Conservation (phyloP, 345 rosid genomes). For the Eucalyptus albens region DNA sequence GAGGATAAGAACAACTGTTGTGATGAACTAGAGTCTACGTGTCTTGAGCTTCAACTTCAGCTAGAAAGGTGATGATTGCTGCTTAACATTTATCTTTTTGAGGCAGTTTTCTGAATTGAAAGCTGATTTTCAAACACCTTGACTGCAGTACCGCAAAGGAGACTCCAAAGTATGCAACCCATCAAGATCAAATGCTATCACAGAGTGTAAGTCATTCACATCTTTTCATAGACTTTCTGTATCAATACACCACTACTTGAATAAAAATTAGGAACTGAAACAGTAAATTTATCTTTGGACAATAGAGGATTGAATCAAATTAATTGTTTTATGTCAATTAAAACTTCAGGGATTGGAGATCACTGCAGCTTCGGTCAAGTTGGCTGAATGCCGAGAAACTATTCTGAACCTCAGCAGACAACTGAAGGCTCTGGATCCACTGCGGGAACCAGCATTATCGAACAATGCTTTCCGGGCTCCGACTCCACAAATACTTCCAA, state of each 20-base stretch:
- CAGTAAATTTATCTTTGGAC: not conserved
- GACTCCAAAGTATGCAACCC: not conserved
- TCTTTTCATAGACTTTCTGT: not conserved
- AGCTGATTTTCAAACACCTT: not conserved
- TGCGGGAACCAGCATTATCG: conserved; percentile 23
- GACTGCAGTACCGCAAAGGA: conserved; percentile 50
- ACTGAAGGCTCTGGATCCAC: conserved; percentile 58
- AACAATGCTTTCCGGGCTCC: conserved; percentile 22
- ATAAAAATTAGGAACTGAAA: not conserved
- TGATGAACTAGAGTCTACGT: conserved; percentile 78
- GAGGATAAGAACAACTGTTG: conserved; percentile 74
- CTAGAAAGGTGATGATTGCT: conserved; percentile 51
- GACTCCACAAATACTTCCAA: not conserved
- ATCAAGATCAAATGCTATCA: conserved; percentile 25
- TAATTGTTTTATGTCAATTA: not conserved
- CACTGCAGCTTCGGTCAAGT: conserved; percentile 57
- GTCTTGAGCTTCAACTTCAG: conserved; percentile 91
- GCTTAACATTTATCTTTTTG: not conserved
- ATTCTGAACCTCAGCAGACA: conserved; percentile 65
- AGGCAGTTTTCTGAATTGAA: not conserved
- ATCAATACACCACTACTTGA: not conserved
- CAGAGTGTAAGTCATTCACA: conserved; percentile 39
- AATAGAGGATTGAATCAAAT: not conserved
- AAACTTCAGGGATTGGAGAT: conserved; percentile 53
- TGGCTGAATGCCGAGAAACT: conserved; percentile 90